Base-by-base conservation (phyloP, 1,139 yeast genomes). In the Protomyces arabidopsidicola region DNA sequence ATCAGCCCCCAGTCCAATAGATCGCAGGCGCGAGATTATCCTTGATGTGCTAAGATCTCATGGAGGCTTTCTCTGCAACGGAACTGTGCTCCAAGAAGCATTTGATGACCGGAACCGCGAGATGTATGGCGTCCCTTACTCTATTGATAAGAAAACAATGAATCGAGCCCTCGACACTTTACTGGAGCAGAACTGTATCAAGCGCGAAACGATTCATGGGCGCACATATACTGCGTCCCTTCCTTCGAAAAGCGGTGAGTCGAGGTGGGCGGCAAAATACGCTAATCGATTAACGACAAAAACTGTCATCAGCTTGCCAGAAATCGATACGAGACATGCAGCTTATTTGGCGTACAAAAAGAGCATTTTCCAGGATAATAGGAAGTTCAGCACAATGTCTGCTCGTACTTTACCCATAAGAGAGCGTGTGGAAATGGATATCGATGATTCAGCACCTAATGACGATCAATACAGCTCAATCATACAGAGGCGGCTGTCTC, bases 111-210 rank as follows among this genome's bases (percentile, higher is more conserved):
- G 38, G 8, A 27, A 38, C 14, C n/a, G 24, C 18, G 51, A 31
- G 27, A 27, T 18, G 3, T 8, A 4, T 9, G 34, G 31, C 12
- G 20, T 42, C 10, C 31, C 34, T 0, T 52, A 58, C 8, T 22
- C 42, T 8, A 39, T 52, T 8, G 62, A 58, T 42, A 34, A 52
- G 45, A 45, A 52, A 16, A 58, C 62, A 18, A 9, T 58, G 31
- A 39, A 51, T 31, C 42, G 45, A 24, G 36, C 56, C 9, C 20
- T 58, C 18, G 53, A 52, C 14, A 55, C 34, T 1, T 6, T 58
- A n/a, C 5, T 31, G 20, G 31, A 12, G 31, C 31, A 27, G 20
- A 16, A 22, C n/a, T 12, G n/a, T 42, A 18, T 42, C 4, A 5
- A 42, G 24, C 12, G 48, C 48, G 22, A 16, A n/a, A 42, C 24